Evolutionary conservation across 495 filamentous ascomycete species (phyloP).

Genomic region (Niebla homalea): DNA sequence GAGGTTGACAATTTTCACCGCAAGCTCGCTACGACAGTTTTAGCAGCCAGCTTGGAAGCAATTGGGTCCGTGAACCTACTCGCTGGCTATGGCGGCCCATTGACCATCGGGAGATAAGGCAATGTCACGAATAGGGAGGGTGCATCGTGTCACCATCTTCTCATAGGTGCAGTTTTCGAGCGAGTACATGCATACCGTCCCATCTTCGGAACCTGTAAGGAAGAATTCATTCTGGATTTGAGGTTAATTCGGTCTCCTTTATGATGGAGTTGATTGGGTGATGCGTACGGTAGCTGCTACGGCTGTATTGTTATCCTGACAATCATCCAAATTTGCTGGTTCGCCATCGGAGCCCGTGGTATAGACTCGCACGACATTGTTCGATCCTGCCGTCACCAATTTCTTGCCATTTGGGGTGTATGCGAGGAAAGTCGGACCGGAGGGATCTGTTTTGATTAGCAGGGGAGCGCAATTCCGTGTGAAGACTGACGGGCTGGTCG

Average conservation of each 20-base stretch:
- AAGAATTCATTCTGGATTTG: conserved; percentile 60
- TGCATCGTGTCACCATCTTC: conserved; percentile 64
- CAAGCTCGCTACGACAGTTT: conserved; percentile 49
- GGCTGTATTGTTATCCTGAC: conserved; percentile 63
- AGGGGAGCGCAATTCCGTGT: not conserved
- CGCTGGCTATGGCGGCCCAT: conserved; percentile 93
- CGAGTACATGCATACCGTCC: conserved; percentile 78
- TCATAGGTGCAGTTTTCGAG: conserved; percentile 63
- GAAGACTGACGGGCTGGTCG: conserved; percentile 34
- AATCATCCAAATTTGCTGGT: conserved; percentile 79
- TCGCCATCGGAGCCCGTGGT: conserved; percentile 82
- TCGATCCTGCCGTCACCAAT: conserved; percentile 75
- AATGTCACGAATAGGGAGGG: conserved; percentile 74
- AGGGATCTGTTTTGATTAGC: conserved; percentile 38
- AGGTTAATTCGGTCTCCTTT: not conserved
- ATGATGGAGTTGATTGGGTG: not conserved
- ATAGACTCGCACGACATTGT: conserved; percentile 83
- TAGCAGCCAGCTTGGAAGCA: not conserved
- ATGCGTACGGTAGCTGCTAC: conserved; percentile 55
- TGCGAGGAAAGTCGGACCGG: conserved; percentile 48
- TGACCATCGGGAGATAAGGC: conserved; percentile 67
- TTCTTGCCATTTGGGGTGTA: conserved; percentile 59
- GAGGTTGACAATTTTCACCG: conserved; percentile 73
- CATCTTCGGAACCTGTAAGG: conserved; percentile 81
- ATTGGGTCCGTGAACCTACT: conserved; percentile 33